phyloP scores from a whole-genome alignment of 1,139 yeast species.

The Diutina sp. region DNA sequence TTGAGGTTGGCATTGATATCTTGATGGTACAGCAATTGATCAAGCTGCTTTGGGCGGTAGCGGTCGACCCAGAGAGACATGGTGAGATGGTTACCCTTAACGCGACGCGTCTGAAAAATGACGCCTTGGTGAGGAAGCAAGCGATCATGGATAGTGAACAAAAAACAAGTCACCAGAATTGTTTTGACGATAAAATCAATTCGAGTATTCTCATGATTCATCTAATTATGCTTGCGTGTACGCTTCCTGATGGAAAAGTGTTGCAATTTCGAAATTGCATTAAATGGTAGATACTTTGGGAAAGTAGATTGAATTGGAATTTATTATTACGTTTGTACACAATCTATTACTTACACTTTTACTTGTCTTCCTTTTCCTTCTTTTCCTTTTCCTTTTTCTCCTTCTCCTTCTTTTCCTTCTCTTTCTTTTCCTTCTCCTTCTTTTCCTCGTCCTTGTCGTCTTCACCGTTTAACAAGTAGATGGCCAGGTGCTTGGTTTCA shows the following conservation, averaged over 20 bases:
- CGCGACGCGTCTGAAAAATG: not conserved
- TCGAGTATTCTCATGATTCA: too few species aligned
- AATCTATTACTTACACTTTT: not conserved
- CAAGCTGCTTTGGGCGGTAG: constrained; percentile 65
- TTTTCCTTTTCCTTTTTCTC: not conserved
- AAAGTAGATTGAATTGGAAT: too few species aligned
- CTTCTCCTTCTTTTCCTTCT: not conserved
- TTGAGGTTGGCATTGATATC: constrained; percentile 50
- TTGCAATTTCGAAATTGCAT: too few species aligned
- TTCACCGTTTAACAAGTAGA: not conserved
- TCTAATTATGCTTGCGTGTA: too few species aligned
- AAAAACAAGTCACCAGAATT: too few species aligned
- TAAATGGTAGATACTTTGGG: too few species aligned
- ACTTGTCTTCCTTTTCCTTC: not conserved
- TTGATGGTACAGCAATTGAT: constrained; percentile 52
- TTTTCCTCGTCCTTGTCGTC: not conserved
- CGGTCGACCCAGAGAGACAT: constrained; percentile 98
- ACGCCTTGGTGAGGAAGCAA: not conserved
- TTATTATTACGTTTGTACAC: not conserved
- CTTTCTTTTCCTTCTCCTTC: not conserved
- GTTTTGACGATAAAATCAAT: too few species aligned
- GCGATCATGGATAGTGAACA: too few species aligned
- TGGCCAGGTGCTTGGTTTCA: not conserved
- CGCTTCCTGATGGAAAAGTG: too few species aligned
- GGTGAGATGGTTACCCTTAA: not conserved